phyloP scores from a whole-genome alignment of 352 stramenopile genomes.

The Globisporangium nagaii region DNA sequence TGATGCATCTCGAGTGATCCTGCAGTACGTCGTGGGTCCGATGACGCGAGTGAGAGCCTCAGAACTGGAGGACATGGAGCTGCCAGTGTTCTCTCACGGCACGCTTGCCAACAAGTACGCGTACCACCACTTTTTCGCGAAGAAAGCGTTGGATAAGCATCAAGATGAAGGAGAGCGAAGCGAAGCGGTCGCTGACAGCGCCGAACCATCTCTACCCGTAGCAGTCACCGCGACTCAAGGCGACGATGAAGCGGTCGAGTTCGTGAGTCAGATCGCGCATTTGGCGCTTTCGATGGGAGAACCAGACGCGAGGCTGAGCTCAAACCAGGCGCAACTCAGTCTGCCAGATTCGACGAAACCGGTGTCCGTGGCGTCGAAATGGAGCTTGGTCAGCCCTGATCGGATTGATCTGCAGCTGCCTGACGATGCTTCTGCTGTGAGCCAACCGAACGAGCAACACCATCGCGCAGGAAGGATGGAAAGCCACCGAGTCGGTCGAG shows the following conservation, averaged over 20 bases:
- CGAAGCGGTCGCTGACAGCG: not conserved
- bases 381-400: not conserved
- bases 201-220: not conserved
- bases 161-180: not conserved
- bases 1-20: slow-evolving; percentile 8
- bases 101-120: slow-evolving; percentile 23
- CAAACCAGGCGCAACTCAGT: not conserved
- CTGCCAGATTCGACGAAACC: not conserved
- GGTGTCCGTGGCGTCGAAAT: not conserved
- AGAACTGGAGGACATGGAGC: not conserved
- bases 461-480: not conserved
- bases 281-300: slow-evolving; percentile 2
- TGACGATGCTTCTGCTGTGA: not conserved
- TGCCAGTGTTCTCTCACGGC: slow-evolving; percentile 16
- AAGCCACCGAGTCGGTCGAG: not conserved
- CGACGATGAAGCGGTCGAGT: not conserved
- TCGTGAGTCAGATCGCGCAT: slow-evolving; percentile 6
- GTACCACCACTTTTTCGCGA: slow-evolving; percentile 23
- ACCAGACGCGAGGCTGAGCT: not conserved
- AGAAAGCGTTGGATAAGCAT: not conserved
- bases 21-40: slow-evolving; percentile 26
- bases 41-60: not conserved
- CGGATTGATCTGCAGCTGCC: not conserved
- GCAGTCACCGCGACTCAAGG: not conserved
- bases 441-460: not conserved